A percentile compares a stretch with the other conserved stretches of the same genome.
Conservation (phyloP, 306 rosid genomes). For the Hippophae tibetana region DNA sequence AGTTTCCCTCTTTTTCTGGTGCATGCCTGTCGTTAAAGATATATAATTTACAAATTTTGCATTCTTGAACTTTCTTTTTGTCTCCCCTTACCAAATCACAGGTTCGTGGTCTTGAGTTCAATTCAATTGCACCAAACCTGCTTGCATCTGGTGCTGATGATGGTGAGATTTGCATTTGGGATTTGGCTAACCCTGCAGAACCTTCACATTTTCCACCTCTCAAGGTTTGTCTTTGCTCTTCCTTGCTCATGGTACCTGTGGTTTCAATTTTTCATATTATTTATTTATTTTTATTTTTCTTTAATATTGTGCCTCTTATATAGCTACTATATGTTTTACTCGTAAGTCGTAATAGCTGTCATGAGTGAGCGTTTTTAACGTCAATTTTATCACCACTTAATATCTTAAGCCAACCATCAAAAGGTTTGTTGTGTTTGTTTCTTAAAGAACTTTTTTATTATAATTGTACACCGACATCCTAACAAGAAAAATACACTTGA, state of each 20-base stretch:
- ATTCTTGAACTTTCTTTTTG: slow-evolving; percentile 11
- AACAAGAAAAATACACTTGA: too few relatives aligned
- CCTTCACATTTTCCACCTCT: slow-evolving; percentile 91
- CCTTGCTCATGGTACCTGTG: not conserved
- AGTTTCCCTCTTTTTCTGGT: slow-evolving; percentile 27
- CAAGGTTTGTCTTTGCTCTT: slow-evolving; percentile 43
- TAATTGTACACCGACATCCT: too few relatives aligned
- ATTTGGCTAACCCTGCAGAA: slow-evolving; percentile 79
- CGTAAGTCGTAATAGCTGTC: too few relatives aligned
- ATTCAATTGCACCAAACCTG: slow-evolving; percentile 67
- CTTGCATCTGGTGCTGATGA: slow-evolving; percentile 98
- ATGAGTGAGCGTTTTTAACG: too few relatives aligned
- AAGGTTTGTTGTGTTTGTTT: too few relatives aligned
- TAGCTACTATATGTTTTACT: too few relatives aligned
- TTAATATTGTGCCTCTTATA: not conserved
- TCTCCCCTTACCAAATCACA: slow-evolving; percentile 18
- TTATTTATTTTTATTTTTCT: not conserved
- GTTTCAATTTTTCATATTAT: not conserved
- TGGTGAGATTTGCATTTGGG: slow-evolving; percentile 99
- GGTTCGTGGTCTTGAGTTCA: slow-evolving; percentile 98
- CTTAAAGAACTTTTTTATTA: too few relatives aligned
- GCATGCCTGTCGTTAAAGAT: slow-evolving; percentile 11
- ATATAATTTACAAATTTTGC: slow-evolving; percentile 7
- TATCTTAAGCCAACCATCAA: too few relatives aligned
- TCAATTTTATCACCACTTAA: too few relatives aligned